phyloP scores from a whole-genome alignment of 208 protist genomes.

The Trypanosoma cruzi region DNA sequence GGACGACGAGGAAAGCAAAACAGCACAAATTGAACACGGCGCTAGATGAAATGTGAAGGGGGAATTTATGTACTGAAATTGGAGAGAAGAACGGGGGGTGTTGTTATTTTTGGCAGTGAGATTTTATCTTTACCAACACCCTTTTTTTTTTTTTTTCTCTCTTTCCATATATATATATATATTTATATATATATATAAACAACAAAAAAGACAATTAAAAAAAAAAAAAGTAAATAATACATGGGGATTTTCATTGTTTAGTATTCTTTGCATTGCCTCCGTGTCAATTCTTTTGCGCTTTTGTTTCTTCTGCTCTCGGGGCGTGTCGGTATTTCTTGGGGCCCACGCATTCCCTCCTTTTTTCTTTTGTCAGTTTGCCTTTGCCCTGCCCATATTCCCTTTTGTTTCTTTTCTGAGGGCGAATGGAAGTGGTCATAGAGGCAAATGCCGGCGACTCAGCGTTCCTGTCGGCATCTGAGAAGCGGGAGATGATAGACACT shows the following conservation, averaged over 20 bases:
- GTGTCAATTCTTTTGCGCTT: not conserved
- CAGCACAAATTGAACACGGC: not conserved
- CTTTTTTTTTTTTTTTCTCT: not conserved
- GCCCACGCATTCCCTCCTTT: not conserved
- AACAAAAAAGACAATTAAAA: not conserved
- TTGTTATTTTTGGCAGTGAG: not conserved
- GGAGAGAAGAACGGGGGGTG: not conserved
- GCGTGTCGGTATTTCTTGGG: not conserved
- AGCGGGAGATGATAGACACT: constrained; percentile 32
- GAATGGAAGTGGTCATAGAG: not conserved
- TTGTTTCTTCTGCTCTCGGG: not conserved
- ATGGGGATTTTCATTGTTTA: not conserved
- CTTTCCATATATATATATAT: too few relatives aligned
- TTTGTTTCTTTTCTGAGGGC: not conserved
- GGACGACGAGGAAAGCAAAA: not conserved
- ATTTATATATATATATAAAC: too few relatives aligned
- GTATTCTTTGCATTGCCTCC: not conserved
- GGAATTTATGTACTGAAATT: not conserved
- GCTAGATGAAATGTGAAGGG: not conserved
- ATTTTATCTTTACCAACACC: not conserved
- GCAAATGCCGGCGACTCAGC: not conserved
- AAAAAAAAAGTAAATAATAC: not conserved
- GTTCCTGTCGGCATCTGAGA: constrained; percentile 2
- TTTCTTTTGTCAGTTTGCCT: not conserved
- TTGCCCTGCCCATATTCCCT: not conserved